phyloP scores from a whole-genome alignment of 139 green algal species.

The Ostreobium quekettii region DNA sequence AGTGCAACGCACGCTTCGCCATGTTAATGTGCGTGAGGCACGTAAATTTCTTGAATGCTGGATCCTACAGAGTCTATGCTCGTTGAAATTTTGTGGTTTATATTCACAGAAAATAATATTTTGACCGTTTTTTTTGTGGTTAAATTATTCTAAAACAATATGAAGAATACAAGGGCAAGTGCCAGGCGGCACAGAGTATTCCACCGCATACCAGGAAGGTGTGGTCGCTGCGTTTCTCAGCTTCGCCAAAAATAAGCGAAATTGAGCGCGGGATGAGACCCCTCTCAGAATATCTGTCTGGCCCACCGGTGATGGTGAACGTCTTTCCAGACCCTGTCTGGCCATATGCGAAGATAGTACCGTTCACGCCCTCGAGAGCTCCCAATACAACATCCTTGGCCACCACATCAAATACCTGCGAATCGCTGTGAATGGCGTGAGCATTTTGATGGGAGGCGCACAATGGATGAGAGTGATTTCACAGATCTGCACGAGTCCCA shows the following conservation, averaged over 20 bases:
- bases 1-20: too few relatives aligned
- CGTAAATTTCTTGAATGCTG: too few relatives aligned
- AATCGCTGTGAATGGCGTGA: not conserved
- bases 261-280: conserved; percentile 76
- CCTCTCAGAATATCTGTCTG: conserved; percentile 52
- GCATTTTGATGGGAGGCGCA: not conserved
- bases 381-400: conserved; percentile 41
- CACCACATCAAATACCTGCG: conserved; percentile 73
- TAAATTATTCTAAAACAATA: too few relatives aligned
- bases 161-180: not conserved
- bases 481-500: not conserved
- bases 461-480: not conserved
- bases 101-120: too few relatives aligned
- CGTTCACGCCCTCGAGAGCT: conserved; percentile 72
- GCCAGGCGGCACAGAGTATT: not conserved
- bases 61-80: too few relatives aligned
- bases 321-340: conserved; percentile 73
- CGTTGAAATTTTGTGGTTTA: too few relatives aligned
- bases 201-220: conserved; percentile 34
- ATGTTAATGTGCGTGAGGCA: too few relatives aligned
- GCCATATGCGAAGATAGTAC: conserved; percentile 77
- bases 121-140: too few relatives aligned
- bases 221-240: conserved; percentile 43
- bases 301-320: conserved; percentile 66
- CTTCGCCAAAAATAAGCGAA: conserved; percentile 52